phyloP scores from a whole-genome alignment of 2,329 filamentous ascomycete species.

The Fusarium subglutinans region DNA sequence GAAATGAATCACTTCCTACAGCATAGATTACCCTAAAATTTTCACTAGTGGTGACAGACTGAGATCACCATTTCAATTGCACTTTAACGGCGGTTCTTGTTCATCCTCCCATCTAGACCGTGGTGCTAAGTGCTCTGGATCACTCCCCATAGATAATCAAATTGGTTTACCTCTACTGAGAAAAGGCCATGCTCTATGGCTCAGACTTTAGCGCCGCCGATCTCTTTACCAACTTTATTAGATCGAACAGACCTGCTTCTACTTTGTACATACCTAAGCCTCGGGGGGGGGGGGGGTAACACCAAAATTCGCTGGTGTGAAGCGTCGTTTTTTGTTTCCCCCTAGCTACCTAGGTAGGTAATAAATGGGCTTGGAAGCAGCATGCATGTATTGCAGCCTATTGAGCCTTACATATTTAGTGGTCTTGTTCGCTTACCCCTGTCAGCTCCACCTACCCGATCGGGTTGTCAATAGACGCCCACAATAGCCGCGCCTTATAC shows the following conservation, averaged over 20 bases:
- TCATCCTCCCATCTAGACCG: neutral
- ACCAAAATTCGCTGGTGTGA: too few relatives aligned
- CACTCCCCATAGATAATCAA: neutral
- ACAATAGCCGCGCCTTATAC: conserved; percentile 44
- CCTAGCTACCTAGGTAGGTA: too few relatives aligned
- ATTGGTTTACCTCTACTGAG: neutral
- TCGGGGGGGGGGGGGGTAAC: too few relatives aligned
- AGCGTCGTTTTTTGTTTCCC: too few relatives aligned
- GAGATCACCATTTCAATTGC: neutral
- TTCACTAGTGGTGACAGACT: neutral
- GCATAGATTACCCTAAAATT: neutral
- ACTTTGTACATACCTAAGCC: neutral
- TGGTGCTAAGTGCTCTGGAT: conserved; percentile 1
- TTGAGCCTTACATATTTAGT: neutral
- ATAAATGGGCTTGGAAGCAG: neutral
- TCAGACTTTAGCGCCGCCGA: neutral
- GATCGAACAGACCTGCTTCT: neutral
- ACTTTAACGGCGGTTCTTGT: neutral
- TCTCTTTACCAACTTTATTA: neutral
- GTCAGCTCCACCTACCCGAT: conserved; percentile 38
- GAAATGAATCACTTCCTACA: neutral
- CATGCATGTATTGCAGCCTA: neutral
- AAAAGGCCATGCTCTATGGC: neutral
- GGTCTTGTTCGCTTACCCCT: conserved; percentile 12
- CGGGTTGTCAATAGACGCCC: conserved; percentile 48